Percentiles rank a stretch among this genome's conserved stretches.
These are phyloP conservation scores for Helicosporidium sp. DNA, from an alignment of 139 green algal species.

Conservation along the genomic window DNA sequence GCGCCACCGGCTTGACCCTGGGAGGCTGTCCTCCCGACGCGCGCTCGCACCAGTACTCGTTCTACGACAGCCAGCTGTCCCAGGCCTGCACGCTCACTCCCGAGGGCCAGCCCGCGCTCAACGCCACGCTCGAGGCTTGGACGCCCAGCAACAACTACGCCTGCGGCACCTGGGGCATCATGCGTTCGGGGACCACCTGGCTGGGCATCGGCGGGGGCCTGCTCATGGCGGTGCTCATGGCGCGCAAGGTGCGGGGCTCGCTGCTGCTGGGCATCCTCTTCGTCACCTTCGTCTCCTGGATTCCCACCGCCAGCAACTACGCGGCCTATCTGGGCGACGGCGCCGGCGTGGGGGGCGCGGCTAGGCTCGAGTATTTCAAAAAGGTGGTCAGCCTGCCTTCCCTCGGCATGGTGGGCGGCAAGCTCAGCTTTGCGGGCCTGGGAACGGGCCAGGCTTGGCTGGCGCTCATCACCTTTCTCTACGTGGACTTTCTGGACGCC, in stretches of 20 bases:
- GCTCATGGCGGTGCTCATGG: slow-evolving; percentile 32
- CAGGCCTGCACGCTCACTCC: background rate
- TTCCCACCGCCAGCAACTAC: slow-evolving; percentile 19
- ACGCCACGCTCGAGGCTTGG: background rate
- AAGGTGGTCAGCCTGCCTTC: slow-evolving; percentile 29
- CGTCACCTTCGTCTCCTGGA: slow-evolving; percentile 45
- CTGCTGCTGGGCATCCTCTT: slow-evolving; percentile 43
- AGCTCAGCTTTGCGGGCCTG: slow-evolving; percentile 29
- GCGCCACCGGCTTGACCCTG: slow-evolving; percentile 39
- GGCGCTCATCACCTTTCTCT: slow-evolving; percentile 53
- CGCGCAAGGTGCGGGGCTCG: slow-evolving; percentile 19
- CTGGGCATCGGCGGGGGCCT: slow-evolving; percentile 36
- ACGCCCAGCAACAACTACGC: slow-evolving; percentile 1
- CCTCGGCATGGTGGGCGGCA: slow-evolving; percentile 15
- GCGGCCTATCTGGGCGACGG: slow-evolving; percentile 24
- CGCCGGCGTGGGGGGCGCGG: slow-evolving; percentile 12
- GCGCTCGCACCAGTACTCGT: slow-evolving; percentile 3
- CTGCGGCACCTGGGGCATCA: slow-evolving; percentile 12
- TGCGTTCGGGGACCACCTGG: slow-evolving; percentile 30
- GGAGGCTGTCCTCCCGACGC: slow-evolving; percentile 15
- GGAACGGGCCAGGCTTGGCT: slow-evolving; percentile 30
- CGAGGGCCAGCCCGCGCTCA: background rate
- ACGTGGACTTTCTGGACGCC: slow-evolving; percentile 35
- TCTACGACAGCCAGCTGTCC: background rate
- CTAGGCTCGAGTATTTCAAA: slow-evolving; percentile 40